phyloP scores from a whole-genome alignment of 345 rosid species.

The Laguncularia racemosa region DNA sequence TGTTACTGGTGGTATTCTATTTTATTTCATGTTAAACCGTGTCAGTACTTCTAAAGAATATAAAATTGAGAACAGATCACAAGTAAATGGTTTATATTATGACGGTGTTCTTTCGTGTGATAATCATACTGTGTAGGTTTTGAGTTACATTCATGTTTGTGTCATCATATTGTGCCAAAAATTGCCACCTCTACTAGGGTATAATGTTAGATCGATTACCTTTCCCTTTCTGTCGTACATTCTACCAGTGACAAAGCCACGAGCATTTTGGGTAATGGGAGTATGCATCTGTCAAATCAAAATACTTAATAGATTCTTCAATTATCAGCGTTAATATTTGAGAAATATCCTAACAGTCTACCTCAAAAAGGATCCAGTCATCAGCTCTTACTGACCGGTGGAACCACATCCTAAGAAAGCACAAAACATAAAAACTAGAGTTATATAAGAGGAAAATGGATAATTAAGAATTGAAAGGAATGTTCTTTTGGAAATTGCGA shows the following conservation, averaged over 20 bases:
- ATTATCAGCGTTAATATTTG: background rate
- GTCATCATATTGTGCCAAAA: too few relatives aligned
- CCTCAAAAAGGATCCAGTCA: constrained; percentile 89
- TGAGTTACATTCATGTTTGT: too few relatives aligned
- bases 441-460: background rate
- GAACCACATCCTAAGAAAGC: constrained; percentile 75
- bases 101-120: too few relatives aligned
- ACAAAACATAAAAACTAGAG: background rate
- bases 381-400: constrained; percentile 81
- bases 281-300: constrained; percentile 39
- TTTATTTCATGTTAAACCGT: too few relatives aligned
- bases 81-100: too few relatives aligned
- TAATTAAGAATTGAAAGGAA: background rate
- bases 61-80: too few relatives aligned
- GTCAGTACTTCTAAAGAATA: too few relatives aligned
- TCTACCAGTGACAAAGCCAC: constrained; percentile 72
- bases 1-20: too few relatives aligned
- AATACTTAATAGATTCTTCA: background rate
- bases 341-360: constrained; percentile 16
- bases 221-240: constrained; percentile 79
- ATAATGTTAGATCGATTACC: constrained; percentile 28
- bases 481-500: background rate
- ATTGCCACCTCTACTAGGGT: too few relatives aligned
- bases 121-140: too few relatives aligned
- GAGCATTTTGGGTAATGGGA: constrained; percentile 52